Evolutionary conservation across 2,329 filamentous ascomycete genomes (phyloP).

Genomic region (Ceratocystis destructans): DNA sequence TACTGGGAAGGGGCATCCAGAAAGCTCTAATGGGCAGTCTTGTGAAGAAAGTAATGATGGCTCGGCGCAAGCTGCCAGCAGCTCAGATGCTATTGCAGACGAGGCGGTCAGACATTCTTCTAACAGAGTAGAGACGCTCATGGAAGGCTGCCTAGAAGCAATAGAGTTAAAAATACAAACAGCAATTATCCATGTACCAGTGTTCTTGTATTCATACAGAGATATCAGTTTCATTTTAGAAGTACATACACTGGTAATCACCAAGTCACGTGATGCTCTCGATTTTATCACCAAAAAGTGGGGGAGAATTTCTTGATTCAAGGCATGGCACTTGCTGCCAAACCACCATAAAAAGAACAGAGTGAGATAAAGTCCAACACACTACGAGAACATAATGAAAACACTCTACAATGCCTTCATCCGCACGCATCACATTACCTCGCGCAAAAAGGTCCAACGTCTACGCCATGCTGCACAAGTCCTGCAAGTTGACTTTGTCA

Average conservation of each 20-base stretch:
- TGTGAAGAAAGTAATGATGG: slow-evolving; percentile 4
- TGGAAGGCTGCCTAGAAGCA: background rate
- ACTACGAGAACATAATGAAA: background rate
- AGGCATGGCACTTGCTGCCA: background rate
- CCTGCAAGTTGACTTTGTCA: slow-evolving; percentile 42
- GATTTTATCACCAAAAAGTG: background rate
- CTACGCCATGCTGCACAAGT: slow-evolving; percentile 50
- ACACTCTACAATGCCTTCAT: slow-evolving; percentile 43
- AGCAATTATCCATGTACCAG: too few species aligned
- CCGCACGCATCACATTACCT: slow-evolving; percentile 69
- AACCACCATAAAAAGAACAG: background rate
- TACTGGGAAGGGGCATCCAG: slow-evolving; percentile 12
- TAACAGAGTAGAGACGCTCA: background rate
- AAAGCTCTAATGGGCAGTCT: slow-evolving; percentile 10
- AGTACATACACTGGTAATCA: too few species aligned
- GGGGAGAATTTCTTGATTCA: background rate
- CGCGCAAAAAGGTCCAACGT: slow-evolving; percentile 52
- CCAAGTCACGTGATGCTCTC: background rate
- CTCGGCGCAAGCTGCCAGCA: slow-evolving; percentile 2
- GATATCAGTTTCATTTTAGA: too few species aligned
- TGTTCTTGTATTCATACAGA: too few species aligned
- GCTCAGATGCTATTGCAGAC: slow-evolving; percentile 10
- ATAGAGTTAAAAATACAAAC: background rate
- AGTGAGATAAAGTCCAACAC: background rate
- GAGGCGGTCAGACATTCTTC: slow-evolving; percentile 1